Base-by-base conservation (phyloP, 2,329 filamentous ascomycete genomes). In the Fusarium fracticaudum region DNA sequence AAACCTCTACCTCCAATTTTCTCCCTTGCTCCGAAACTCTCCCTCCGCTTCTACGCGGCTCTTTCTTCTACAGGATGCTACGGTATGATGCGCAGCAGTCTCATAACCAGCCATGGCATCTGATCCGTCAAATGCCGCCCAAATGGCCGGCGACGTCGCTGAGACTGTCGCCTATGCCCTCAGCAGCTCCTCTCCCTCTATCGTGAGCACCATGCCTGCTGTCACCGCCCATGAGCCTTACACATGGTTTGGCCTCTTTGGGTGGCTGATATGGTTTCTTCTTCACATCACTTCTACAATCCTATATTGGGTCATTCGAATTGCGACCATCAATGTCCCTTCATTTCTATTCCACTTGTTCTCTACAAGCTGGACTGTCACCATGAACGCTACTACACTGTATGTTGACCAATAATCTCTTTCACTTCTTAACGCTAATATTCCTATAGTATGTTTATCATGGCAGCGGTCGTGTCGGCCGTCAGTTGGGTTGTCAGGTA, bases 331-430 rank as follows among this genome's bases (percentile, higher is more conserved):
- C 76, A 97, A 94, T 22, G 83, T 98, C 67, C 96, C 96, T 48
- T 94, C 94, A 81, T 91, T 96, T 83, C 89, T 98, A 24, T 99
- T 97, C 81, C 93, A 91, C 11, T 87, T 98, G 71, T 94, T 98
- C 80, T 98, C 95, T 11, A 96, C 94, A 73, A 98, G 94, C 82
- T 86, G 97, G 86, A 99, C 96, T 1, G 94, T 99, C 80, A 99
- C 96, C 17, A 97, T 99, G 95, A 98, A 98, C 81, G 96, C 96
- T 77, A 98, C 96, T 26, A 99, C 96, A 24, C 84, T 99, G 91
- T 97, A 90, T 80, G 91, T 67, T 72, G 64, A 53, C 55, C 60
- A 45, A 53, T 55, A 53, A 54, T 43, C 58, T 58, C 51, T 33
- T 55, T 31, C 17, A 41, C 53, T 40, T 15, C 58, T 47, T 43